phyloP scores from a whole-genome alignment of 2,329 filamentous ascomycete genomes.

The Fusarium gaditjirri region DNA sequence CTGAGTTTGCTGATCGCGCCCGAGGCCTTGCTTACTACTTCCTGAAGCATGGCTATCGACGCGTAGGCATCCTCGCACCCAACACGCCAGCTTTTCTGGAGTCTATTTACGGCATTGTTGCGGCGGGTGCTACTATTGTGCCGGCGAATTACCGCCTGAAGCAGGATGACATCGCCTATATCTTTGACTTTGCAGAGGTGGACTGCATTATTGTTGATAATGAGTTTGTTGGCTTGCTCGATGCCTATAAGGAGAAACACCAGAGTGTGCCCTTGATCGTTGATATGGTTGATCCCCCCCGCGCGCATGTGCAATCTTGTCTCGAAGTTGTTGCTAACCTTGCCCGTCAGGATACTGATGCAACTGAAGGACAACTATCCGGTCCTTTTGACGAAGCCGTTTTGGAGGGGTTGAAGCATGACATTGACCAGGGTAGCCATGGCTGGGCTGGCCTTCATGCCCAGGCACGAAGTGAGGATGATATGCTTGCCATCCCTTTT shows the following conservation, averaged over 20 bases:
- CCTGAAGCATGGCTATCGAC: slow-evolving; percentile 75
- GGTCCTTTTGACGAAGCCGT: slow-evolving; percentile 88
- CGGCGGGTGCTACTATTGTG: slow-evolving; percentile 82
- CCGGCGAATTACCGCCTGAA: slow-evolving; percentile 74
- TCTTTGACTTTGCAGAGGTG: slow-evolving; percentile 87
- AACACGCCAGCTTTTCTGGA: slow-evolving; percentile 97
- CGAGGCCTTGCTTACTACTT: slow-evolving; percentile 90
- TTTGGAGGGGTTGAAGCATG: slow-evolving; percentile 79
- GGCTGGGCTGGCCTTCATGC: slow-evolving; percentile 83
- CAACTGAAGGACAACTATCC: slow-evolving; percentile 75
- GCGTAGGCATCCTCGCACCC: slow-evolving; percentile 86
- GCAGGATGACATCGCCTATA: slow-evolving; percentile 87
- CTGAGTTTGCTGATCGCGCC: slow-evolving; percentile 85
- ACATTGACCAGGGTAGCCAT: slow-evolving; percentile 69
- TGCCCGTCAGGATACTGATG: slow-evolving; percentile 76
- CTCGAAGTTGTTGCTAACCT: slow-evolving; percentile 12
- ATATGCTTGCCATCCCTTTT: slow-evolving; percentile 87
- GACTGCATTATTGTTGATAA: slow-evolving; percentile 88
- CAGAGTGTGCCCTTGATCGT: slow-evolving; percentile 77
- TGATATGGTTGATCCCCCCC: slow-evolving; percentile 63
- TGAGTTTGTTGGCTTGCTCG: slow-evolving; percentile 79
- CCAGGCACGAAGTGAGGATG: slow-evolving; percentile 79
- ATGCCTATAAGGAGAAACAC: slow-evolving; percentile 69
- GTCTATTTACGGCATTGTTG: slow-evolving; percentile 86
- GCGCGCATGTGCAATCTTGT: not conserved